phyloP scores from a whole-genome alignment of 352 stramenopile species.

The Globisporangium nodosum region DNA sequence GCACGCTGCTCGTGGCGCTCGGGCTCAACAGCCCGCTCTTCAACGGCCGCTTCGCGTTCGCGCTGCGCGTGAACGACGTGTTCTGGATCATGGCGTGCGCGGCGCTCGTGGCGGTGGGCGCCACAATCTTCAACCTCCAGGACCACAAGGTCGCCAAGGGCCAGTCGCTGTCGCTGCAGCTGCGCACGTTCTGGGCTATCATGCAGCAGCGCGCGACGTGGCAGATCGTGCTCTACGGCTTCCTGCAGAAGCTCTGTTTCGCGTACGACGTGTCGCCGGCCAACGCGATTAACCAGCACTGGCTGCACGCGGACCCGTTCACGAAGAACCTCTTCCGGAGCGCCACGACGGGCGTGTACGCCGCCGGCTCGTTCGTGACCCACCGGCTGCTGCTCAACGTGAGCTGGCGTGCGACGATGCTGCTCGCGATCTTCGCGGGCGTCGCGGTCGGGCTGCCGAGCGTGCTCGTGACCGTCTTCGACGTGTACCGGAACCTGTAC shows the following conservation, averaged over 20 bases:
- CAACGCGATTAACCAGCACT: constrained; percentile 56
- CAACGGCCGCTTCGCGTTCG: constrained; percentile 39
- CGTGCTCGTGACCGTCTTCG: constrained; percentile 46
- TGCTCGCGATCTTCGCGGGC: constrained; percentile 36
- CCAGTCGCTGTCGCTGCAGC: constrained; percentile 20
- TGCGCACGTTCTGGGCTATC: constrained; percentile 46
- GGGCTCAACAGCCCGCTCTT: constrained; percentile 59
- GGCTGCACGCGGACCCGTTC: constrained; percentile 57
- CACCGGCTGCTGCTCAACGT: constrained; percentile 49
- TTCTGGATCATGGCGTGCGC: constrained; percentile 30
- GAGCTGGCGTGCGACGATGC: constrained; percentile 55
- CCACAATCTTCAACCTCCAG: constrained; percentile 34
- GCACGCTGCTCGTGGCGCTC: constrained; percentile 45
- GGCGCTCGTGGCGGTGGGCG: constrained; percentile 23
- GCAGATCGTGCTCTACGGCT: constrained; percentile 67
- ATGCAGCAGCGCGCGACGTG: constrained; percentile 61
- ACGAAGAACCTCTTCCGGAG: constrained; percentile 55
- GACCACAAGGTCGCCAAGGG: constrained; percentile 24
- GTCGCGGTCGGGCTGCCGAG: constrained; percentile 30
- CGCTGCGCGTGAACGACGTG: constrained; percentile 33
- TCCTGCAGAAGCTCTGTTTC: constrained; percentile 65
- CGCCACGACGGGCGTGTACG: constrained; percentile 43
- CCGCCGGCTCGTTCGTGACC: constrained; percentile 46
- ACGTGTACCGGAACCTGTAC: constrained; percentile 55
- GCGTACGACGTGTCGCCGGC: constrained; percentile 46